phyloP scores from a whole-genome alignment of 1,284 basidiomycete genomes.

The Malassezia sympodialis region DNA sequence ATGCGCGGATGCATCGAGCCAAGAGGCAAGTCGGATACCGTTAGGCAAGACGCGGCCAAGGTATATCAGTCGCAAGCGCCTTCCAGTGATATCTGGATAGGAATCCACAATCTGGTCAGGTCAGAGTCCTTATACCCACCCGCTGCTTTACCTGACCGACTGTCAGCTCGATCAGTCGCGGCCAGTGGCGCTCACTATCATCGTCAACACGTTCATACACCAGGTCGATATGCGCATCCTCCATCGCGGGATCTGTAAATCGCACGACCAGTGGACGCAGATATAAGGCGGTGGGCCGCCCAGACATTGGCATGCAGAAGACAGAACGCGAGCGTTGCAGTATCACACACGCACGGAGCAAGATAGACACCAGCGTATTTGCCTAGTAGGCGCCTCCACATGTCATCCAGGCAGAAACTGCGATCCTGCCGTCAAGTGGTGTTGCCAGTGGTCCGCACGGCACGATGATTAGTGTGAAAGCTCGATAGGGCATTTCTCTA shows the following conservation, averaged over 20 bases:
- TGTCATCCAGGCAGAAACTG: background rate
- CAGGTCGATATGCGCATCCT: conserved; percentile 14
- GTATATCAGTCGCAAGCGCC: conserved; percentile 26
- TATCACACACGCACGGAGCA: background rate
- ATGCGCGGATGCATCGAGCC: conserved; percentile 20
- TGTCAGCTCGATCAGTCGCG: conserved; percentile 4
- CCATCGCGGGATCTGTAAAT: conserved; percentile 12
- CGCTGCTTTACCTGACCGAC: conserved; percentile 7
- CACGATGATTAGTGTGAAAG: too few relatives aligned
- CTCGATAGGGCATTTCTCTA: too few relatives aligned
- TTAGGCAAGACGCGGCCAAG: conserved; percentile 26
- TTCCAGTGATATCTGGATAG: background rate
- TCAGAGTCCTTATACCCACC: background rate
- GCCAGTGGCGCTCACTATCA: conserved; percentile 8
- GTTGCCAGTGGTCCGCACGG: too few relatives aligned
- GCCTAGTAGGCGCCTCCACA: conserved; percentile 1
- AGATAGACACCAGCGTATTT: background rate
- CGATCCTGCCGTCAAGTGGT: too few relatives aligned
- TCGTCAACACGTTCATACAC: conserved; percentile 11
- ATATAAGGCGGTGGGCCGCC: background rate
- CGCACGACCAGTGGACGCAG: conserved; percentile 17
- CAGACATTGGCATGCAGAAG: background rate
- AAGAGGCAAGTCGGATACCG: conserved; percentile 23
- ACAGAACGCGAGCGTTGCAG: background rate
- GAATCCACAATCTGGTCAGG: background rate